Base-by-base conservation (phyloP, 257 asterid genomes). In the Jacaranda mimosifolia region DNA sequence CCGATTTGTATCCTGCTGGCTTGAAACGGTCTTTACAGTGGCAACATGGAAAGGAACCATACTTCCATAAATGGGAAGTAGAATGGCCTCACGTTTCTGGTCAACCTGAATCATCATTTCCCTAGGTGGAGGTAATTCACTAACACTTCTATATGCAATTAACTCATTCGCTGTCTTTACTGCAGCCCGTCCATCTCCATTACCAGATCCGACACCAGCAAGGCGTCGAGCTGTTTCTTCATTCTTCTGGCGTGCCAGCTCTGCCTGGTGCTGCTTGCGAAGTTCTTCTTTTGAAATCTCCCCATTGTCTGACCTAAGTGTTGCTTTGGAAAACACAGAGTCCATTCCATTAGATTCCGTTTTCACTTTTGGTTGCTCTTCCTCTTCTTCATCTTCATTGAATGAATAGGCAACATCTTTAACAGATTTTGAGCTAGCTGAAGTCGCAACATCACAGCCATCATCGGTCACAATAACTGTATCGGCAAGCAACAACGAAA, bases 181-280 rank as follows among this genome's bases (percentile, higher is more conserved):
- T 17, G 88, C 35, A 45, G 81, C 3, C 15, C 86, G 81, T 43
- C 85, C 86, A 65, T 84, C 77, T 68, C 84, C 87, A 76, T 43
- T 51, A 39, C 58, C 89, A n/a, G 86, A 63, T 9, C 80, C 96
- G 0, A 39, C 89, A 10, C 92, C 93, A 36, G 91, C 91, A 81
- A 92, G 93, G 12, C 97, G 89, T 5, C 91, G 80, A 52, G 89
- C 88, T 79, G 89, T 92, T 83, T 92, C 96, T 74, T 87, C 96
- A 68, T 85, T 92, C 83, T 89, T 92, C 85, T 82, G 94, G 53
- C 87, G 91, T 4, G 96, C 97, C 68, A 92, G 96, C 75, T 84
- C 91, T 6, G 96, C 94, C 81, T 92, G 97, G 78, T 92, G 96
- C 80, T 88, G 96, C 87, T 80, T 92, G 35, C 97, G 77, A n/a